Evolutionary conservation across 768 basidiomycete genomes (phyloP).

Genomic region (Pleurotus tuoliensis): DNA sequence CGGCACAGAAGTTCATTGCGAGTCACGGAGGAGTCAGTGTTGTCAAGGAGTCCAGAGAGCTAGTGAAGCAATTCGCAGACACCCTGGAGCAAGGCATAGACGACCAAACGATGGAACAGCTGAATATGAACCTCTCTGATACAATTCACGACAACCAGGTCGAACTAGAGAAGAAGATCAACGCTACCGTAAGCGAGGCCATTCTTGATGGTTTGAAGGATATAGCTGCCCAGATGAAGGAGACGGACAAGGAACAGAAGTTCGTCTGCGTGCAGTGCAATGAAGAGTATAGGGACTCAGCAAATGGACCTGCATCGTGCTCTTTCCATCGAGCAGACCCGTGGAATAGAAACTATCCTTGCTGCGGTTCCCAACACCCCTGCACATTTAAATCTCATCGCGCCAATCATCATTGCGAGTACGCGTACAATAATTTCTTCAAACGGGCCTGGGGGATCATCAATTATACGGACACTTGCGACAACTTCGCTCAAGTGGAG

Average conservation of each 20-base stretch:
- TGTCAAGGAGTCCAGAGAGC: conserved; percentile 28
- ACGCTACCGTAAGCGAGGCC: conserved; percentile 29
- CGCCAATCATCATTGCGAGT: conserved; percentile 36
- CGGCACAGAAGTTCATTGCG: conserved; percentile 30
- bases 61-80: conserved; percentile 34
- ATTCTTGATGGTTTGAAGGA: conserved; percentile 32
- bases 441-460: conserved; percentile 25
- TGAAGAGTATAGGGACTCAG: conserved; percentile 28
- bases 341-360: conserved; percentile 30
- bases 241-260: conserved; percentile 31
- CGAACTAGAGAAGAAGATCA: conserved; percentile 25
- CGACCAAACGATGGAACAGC: conserved; percentile 36
- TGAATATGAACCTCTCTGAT: conserved; percentile 30
- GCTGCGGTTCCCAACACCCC: conserved; percentile 30
- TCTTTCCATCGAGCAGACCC: conserved; percentile 32
- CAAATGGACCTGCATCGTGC: conserved; percentile 34
- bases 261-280: conserved; percentile 38
- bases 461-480: conserved; percentile 29
- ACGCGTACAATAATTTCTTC: conserved; percentile 37
- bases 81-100: conserved; percentile 33
- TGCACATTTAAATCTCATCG: conserved; percentile 33
- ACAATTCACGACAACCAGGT: conserved; percentile 27
- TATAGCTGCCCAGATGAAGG: conserved; percentile 29
- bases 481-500: conserved; percentile 28
- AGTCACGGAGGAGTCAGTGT: conserved; percentile 32